phyloP scores from a whole-genome alignment of 108 stramenopile species.

The Fragilaria radians region DNA sequence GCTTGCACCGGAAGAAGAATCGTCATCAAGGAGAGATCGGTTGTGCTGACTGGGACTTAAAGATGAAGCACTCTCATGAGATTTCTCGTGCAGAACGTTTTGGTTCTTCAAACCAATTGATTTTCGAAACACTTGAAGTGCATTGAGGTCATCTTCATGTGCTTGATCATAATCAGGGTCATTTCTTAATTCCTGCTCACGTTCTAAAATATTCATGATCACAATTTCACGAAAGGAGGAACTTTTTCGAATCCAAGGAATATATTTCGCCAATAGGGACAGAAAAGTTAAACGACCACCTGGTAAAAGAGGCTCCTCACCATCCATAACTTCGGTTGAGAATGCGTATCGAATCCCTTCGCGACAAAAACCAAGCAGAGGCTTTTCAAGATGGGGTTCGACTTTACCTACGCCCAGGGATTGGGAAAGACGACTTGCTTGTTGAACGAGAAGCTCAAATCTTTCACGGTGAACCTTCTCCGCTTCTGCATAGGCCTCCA shows the following conservation, averaged over 20 bases:
- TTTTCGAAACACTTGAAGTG: slow-evolving; percentile 40
- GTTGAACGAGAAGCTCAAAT: slow-evolving; percentile 46
- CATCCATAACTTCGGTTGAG: slow-evolving; percentile 41
- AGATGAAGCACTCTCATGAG: neutral
- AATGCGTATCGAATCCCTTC: slow-evolving; percentile 82
- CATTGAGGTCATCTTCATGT: slow-evolving; percentile 57
- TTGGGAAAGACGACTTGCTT: slow-evolving; percentile 53
- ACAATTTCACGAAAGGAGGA: slow-evolving; percentile 38
- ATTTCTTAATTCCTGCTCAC: slow-evolving; percentile 44
- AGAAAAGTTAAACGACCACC: slow-evolving; percentile 74
- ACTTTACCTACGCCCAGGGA: slow-evolving; percentile 68
- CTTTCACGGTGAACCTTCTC: slow-evolving; percentile 44
- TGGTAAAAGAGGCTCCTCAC: slow-evolving; percentile 45
- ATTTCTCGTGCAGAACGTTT: neutral
- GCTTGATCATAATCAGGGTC: slow-evolving; percentile 73
- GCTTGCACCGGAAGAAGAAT: neutral
- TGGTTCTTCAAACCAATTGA: slow-evolving; percentile 35
- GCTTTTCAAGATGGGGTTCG: slow-evolving; percentile 40
- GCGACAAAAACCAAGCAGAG: slow-evolving; percentile 60
- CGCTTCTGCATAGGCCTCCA: slow-evolving; percentile 50
- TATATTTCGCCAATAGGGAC: slow-evolving; percentile 12
- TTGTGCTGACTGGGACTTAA: neutral
- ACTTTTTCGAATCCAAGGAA: slow-evolving; percentile 51
- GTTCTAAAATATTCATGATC: slow-evolving; percentile 34
- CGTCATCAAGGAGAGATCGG: neutral